Conservation (phyloP, 2,329 filamentous ascomycete species). For the Diaporthe aspalathi region DNA sequence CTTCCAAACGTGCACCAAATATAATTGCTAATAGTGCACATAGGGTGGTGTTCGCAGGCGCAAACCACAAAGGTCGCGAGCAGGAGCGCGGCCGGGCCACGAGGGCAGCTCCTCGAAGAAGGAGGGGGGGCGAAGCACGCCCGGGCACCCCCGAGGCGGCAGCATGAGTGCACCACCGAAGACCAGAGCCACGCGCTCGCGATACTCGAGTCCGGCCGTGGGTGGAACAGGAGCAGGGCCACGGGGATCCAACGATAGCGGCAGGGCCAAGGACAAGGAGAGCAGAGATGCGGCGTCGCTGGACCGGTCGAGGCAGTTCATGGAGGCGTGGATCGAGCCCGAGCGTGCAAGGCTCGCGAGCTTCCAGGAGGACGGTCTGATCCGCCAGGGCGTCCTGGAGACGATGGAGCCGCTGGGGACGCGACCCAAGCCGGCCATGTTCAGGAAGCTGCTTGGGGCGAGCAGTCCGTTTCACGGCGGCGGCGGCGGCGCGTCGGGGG, state of each 20-base stretch:
- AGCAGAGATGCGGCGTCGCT: slow-evolving; percentile 39
- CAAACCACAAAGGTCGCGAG: slow-evolving; percentile 17
- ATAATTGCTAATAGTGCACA: slow-evolving; percentile 17
- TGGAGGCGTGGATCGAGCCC: slow-evolving; percentile 70
- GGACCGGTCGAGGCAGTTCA: slow-evolving; percentile 55
- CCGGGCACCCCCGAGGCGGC: slow-evolving; percentile 40
- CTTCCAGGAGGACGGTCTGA: slow-evolving; percentile 81
- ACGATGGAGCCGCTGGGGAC: slow-evolving; percentile 86
- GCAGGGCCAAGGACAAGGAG: slow-evolving; percentile 38
- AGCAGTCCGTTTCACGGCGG: slow-evolving; percentile 38
- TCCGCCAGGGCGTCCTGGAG: slow-evolving; percentile 80
- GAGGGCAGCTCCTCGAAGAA: slow-evolving; percentile 34
- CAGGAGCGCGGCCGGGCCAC: slow-evolving; percentile 29
- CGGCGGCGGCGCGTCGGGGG: slow-evolving; percentile 41
- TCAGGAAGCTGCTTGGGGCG: slow-evolving; percentile 59
- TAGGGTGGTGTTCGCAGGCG: slow-evolving; percentile 30
- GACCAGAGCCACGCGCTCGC: slow-evolving; percentile 65
- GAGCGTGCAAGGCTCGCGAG: slow-evolving; percentile 72
- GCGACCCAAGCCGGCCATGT: slow-evolving; percentile 72
- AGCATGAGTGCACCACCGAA: slow-evolving; percentile 46
- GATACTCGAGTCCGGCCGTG: slow-evolving; percentile 63
- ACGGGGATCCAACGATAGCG: slow-evolving; percentile 38
- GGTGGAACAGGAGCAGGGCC: slow-evolving; percentile 45
- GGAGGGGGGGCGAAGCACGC: slow-evolving; percentile 42
- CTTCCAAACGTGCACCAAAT: neutral